phyloP scores from a whole-genome alignment of 305 asterid genomes.

The Fraxinus velutina region DNA sequence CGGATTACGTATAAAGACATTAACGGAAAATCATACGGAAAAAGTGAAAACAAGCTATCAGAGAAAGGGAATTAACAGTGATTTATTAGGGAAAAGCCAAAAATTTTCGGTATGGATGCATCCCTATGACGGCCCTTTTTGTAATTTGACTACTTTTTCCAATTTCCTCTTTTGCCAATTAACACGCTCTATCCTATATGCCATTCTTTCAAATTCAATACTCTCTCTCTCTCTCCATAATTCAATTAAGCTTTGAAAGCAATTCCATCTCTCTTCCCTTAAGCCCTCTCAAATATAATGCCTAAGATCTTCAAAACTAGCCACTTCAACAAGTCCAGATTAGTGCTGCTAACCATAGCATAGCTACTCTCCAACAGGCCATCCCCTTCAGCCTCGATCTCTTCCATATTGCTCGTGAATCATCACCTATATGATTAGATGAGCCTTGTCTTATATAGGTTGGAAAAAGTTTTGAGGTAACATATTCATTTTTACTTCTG shows the following conservation, averaged over 20 bases:
- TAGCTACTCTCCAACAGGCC: background rate
- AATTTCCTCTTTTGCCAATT: no score
- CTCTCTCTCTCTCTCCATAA: background rate
- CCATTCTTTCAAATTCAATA: background rate
- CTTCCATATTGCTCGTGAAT: background rate
- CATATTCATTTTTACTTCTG: background rate
- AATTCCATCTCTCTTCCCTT: slow-evolving; percentile 21
- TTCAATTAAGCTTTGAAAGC: slow-evolving; percentile 15
- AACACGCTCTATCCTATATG: no score
- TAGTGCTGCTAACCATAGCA: background rate
- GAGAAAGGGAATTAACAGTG: no score
- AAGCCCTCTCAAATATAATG: slow-evolving; percentile 26
- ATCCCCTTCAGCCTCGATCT: background rate
- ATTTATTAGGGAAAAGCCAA: no score
- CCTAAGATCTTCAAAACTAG: background rate
- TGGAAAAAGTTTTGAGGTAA: background rate
- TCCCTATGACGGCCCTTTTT: no score
- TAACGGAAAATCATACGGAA: no score
- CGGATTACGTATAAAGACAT: background rate
- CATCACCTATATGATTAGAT: background rate
- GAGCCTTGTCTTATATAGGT: background rate
- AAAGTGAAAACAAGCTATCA: no score
- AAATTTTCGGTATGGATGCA: no score
- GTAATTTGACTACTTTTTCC: no score
- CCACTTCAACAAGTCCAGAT: background rate